These are phyloP conservation scores for Chrysosphaeria jannelii DNA, from an alignment of 2,329 filamentous ascomycete genomes.

Conservation along the genomic window DNA sequence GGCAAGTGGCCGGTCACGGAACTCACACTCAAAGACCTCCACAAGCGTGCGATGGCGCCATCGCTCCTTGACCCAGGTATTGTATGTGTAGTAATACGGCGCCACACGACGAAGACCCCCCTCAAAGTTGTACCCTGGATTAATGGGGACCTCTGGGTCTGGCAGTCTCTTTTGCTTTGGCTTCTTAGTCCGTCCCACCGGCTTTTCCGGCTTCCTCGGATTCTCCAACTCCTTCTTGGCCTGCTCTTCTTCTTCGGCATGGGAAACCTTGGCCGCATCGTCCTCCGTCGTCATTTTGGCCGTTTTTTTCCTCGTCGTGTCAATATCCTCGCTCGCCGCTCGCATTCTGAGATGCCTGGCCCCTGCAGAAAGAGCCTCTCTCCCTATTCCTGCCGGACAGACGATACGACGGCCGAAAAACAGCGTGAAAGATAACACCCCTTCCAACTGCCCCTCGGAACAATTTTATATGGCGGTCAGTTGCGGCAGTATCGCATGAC, in stretches of 20 bases:
- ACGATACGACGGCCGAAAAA: too few relatives aligned
- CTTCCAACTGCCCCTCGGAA: too few relatives aligned
- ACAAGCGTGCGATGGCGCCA: constrained; percentile 62
- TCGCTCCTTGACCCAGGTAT: constrained; percentile 77
- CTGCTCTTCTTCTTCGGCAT: background rate
- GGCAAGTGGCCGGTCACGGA: constrained; percentile 55
- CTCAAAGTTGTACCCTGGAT: constrained; percentile 60
- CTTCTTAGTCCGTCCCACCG: background rate
- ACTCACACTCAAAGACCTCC: constrained; percentile 76
- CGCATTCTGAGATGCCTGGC: background rate
- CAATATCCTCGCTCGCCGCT: background rate
- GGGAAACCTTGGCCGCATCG: constrained; percentile 3
- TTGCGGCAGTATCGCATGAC: too few relatives aligned
- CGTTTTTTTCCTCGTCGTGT: constrained; percentile 1
- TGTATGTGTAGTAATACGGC: constrained; percentile 84
- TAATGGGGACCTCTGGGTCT: too few relatives aligned
- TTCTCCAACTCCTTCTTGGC: constrained; percentile 1
- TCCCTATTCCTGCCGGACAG: too few relatives aligned
- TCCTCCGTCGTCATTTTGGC: constrained; percentile 1
- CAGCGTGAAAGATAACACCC: too few relatives aligned
- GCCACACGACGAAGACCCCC: constrained; percentile 54
- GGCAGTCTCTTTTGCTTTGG: constrained; percentile 8
- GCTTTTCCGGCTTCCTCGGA: background rate
- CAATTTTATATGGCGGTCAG: too few relatives aligned
- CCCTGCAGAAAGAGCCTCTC: too few relatives aligned